phyloP scores from a whole-genome alignment of 2,329 filamentous ascomycete genomes.

The Aspergillus vadensis region DNA sequence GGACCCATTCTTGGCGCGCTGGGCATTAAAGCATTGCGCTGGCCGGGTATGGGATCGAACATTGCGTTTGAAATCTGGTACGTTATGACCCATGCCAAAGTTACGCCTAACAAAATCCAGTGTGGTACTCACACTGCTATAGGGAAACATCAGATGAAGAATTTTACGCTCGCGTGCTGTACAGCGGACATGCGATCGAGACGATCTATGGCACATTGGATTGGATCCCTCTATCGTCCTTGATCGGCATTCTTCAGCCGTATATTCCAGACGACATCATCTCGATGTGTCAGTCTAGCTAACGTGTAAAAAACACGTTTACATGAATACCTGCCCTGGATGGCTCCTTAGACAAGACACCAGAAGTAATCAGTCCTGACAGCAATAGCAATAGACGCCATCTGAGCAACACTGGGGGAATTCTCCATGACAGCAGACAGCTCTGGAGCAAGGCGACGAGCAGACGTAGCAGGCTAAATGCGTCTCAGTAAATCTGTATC shows the following conservation, averaged over 20 bases:
- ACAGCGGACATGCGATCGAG: constrained; percentile 33
- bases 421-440: constrained; percentile 11
- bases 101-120: too few species aligned
- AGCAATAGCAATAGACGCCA: constrained; percentile 14
- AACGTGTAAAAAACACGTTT: fast-evolving
- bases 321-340: not conserved
- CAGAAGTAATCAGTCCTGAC: not conserved
- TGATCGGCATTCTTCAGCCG: constrained; percentile 31
- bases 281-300: constrained; percentile 21
- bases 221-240: constrained; percentile 28
- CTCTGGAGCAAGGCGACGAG: constrained; percentile 10
- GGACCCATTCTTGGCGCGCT: constrained; percentile 39
- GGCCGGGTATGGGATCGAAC: constrained; percentile 45
- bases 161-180: constrained; percentile 33
- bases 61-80: constrained; percentile 45
- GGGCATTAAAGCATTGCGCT: constrained; percentile 40
- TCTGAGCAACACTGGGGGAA: constrained; percentile 15
- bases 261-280: constrained; percentile 33
- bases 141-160: constrained; percentile 25
- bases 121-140: too few species aligned
- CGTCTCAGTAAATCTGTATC: not conserved
- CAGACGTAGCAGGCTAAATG: constrained; percentile 13
- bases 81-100: not conserved
- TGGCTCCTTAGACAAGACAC: too few species aligned
- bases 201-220: constrained; percentile 34